A percentile compares a stretch with the other conserved stretches of the same genome.
phyloP scores from a whole-genome alignment of 371 early-diverging fungal genomes.

The Choanephora cucurbitarum region DNA sequence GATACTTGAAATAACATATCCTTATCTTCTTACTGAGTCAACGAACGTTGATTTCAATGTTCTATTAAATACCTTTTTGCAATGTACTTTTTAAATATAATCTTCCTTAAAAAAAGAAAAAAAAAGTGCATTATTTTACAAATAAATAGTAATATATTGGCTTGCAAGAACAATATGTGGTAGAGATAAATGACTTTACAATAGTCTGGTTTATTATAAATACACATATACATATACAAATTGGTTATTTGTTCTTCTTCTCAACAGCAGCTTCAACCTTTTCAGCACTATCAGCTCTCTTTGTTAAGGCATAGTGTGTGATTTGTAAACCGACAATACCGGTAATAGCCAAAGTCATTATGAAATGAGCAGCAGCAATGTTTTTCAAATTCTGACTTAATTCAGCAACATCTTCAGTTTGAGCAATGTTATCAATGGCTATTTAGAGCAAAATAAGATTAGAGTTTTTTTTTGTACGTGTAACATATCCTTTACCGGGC shows the following conservation, averaged over 20 bases:
- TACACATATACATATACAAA: not conserved
- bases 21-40: too few relatives aligned
- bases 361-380: slow-evolving; percentile 54
- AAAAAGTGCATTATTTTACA: too few relatives aligned
- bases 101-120: too few relatives aligned
- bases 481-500: slow-evolving; percentile 35
- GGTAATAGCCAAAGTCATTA: slow-evolving; percentile 48
- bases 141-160: too few relatives aligned
- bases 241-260: slow-evolving; percentile 21
- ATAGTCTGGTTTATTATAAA: too few relatives aligned
- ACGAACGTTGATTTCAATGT: too few relatives aligned
- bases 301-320: slow-evolving; percentile 46
- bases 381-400: slow-evolving; percentile 34
- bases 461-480: not conserved
- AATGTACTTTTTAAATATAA: too few relatives aligned
- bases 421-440: slow-evolving; percentile 29
- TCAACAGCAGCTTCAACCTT: slow-evolving; percentile 12
- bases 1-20: too few relatives aligned
- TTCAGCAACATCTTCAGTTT: slow-evolving; percentile 21
- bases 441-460: slow-evolving; percentile 3
- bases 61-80: too few relatives aligned
- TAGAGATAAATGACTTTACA: too few relatives aligned
- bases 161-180: too few relatives aligned
- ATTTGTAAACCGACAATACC: slow-evolving; percentile 53
- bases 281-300: slow-evolving; percentile 31